phyloP scores from a whole-genome alignment of 768 basidiomycete species.

The Phanerochaete sordida region DNA sequence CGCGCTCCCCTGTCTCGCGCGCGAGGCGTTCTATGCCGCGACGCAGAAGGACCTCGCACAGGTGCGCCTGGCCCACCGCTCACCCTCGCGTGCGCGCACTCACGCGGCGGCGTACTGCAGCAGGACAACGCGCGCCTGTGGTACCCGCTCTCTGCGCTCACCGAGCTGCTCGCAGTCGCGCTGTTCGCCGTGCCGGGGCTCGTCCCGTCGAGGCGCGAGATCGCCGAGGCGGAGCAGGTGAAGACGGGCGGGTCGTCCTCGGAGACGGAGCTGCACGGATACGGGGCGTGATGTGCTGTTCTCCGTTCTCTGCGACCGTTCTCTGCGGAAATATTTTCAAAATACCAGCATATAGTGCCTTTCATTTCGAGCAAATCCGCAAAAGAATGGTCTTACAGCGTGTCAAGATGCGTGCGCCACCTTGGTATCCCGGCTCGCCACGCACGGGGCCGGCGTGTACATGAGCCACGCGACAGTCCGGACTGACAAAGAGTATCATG shows the following conservation, averaged over 20 bases:
- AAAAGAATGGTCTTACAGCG: no score
- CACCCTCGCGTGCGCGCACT: background rate
- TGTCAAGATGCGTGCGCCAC: no score
- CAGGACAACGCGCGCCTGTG: conserved; percentile 16
- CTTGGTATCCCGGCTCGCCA: no score
- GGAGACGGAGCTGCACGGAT: background rate
- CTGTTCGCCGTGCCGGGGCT: conserved; percentile 18
- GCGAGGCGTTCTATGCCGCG: conserved; percentile 20
- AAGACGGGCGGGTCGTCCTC: background rate
- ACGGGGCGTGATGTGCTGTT: background rate
- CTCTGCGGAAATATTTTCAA: no score
- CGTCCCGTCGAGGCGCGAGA: conserved; percentile 11
- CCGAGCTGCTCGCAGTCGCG: conserved; percentile 15
- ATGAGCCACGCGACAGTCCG: no score
- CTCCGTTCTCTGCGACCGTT: no score
- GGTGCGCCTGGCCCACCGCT: background rate
- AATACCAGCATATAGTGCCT: no score
- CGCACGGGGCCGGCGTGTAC: no score
- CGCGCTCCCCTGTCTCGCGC: conserved; percentile 14
- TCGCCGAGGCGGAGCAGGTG: background rate
- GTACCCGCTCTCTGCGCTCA: conserved; percentile 17
- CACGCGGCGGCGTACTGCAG: no score
- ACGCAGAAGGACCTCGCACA: conserved; percentile 9
- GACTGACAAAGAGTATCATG: no score
- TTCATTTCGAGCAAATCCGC: no score